A percentile compares a stretch with the other conserved stretches of the same genome.
These are phyloP conservation scores for Eimeria brunetti DNA, from an alignment of 169 alveolate species.

Conservation along the genomic window DNA sequence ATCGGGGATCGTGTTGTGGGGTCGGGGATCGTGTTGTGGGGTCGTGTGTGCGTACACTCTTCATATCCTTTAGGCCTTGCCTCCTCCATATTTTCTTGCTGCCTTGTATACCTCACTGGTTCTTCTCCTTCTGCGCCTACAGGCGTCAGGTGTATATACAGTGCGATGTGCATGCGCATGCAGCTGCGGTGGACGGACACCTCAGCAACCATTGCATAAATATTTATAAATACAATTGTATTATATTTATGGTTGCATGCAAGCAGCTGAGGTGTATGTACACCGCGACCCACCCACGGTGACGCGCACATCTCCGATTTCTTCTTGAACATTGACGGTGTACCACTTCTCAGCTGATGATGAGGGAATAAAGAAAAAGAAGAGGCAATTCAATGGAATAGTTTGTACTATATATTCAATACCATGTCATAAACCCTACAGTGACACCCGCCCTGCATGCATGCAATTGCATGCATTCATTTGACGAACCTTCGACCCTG, in stretches of 20 bases:
- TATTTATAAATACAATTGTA: not conserved
- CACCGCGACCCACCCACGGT: conserved; percentile 69
- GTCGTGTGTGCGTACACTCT: conserved; percentile 15
- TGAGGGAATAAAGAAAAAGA: too few relatives aligned
- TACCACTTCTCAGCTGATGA: conserved; percentile 48
- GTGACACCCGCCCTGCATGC: too few relatives aligned
- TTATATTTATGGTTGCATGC: not conserved
- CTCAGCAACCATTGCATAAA: not conserved
- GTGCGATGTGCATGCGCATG: too few relatives aligned
- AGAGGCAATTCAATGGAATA: too few relatives aligned
- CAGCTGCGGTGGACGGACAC: not conserved
- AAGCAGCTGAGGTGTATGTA: too few relatives aligned
- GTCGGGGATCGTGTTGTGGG: not conserved
- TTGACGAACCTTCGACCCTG: conserved; percentile 13
- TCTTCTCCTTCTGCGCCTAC: conserved; percentile 28
- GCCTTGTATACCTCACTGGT: not conserved
- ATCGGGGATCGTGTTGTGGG: not conserved
- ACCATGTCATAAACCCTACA: too few relatives aligned
- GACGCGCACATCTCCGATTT: conserved; percentile 48
- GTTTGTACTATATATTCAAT: too few relatives aligned
- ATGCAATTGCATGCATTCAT: too few relatives aligned
- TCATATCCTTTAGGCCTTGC: conserved; percentile 17
- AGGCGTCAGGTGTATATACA: too few relatives aligned
- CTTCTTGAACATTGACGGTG: conserved; percentile 53
- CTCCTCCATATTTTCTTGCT: conserved; percentile 19